Evolutionary conservation across 2,329 filamentous ascomycete species (phyloP).

Genomic region (Tolypocladium album): DNA sequence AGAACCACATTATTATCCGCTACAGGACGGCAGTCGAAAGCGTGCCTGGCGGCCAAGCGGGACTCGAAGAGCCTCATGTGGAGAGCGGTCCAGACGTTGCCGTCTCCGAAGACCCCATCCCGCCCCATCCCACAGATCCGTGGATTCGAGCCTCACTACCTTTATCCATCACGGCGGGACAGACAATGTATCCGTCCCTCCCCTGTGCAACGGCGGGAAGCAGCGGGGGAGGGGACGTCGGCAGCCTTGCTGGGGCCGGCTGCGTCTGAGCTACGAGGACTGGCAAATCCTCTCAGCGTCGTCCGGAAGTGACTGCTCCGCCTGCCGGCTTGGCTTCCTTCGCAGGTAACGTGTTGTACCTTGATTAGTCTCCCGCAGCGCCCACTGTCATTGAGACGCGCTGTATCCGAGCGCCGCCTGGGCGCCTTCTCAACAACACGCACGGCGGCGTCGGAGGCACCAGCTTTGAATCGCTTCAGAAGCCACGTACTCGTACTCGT

Average conservation of each 20-base stretch:
- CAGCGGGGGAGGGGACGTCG: not conserved
- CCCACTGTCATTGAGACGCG: not conserved
- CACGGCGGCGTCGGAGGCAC: not conserved
- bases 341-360: not conserved
- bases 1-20: conserved; percentile 5
- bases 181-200: not conserved
- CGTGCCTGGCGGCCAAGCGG: conserved; percentile 6
- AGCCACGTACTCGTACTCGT: not conserved
- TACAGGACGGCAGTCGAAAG: conserved; percentile 5
- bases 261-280: no score
- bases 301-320: not conserved
- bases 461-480: not conserved
- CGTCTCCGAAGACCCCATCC: conserved; percentile 2
- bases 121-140: conserved; percentile 5
- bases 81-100: conserved; percentile 9
- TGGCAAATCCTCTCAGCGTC: not conserved
- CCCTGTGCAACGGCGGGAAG: not conserved
- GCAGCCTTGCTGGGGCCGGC: not conserved
- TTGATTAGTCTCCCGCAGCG: not conserved
- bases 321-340: not conserved
- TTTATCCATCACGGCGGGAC: not conserved
- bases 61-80: conserved; percentile 11
- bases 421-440: not conserved
- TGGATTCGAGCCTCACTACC: conserved; percentile 2
- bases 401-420: not conserved